phyloP scores from a whole-genome alignment of 257 asterid genomes.

The Buddleja alternifolia region DNA sequence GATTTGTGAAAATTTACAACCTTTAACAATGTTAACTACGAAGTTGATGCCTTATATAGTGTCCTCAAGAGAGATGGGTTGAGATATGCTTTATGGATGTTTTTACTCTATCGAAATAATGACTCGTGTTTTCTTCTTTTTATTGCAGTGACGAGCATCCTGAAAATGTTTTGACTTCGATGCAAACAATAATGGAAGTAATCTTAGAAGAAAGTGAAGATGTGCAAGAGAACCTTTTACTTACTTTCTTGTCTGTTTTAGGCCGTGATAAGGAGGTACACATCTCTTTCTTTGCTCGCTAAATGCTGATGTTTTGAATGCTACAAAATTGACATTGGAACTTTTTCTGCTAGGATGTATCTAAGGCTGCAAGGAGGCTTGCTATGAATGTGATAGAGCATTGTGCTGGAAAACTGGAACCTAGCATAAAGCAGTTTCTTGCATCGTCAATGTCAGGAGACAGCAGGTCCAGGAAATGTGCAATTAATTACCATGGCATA shows the following conservation, averaged over 20 bases:
- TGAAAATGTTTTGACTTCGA: slow-evolving; percentile 80
- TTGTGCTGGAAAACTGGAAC: slow-evolving; percentile 87
- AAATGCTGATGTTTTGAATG: slow-evolving; percentile 16
- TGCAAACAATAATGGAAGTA: slow-evolving; percentile 91
- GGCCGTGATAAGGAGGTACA: slow-evolving; percentile 78
- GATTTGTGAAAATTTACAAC: slow-evolving; percentile 13
- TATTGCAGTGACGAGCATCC: slow-evolving; percentile 80
- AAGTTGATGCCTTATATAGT: slow-evolving; percentile 1
- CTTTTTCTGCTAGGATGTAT: slow-evolving; percentile 56
- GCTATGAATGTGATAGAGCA: slow-evolving; percentile 78
- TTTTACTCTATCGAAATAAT: slow-evolving; percentile 17
- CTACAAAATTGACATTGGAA: slow-evolving; percentile 20
- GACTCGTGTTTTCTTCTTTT: slow-evolving; percentile 24
- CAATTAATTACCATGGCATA: slow-evolving; percentile 71
- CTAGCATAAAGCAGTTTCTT: slow-evolving; percentile 81
- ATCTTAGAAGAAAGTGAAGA: slow-evolving; percentile 95
- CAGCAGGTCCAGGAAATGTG: slow-evolving; percentile 53
- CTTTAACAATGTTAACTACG: slow-evolving; percentile 17
- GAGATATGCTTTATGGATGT: slow-evolving; percentile 23
- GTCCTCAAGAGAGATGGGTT: slow-evolving; percentile 11
- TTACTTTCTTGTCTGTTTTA: slow-evolving; percentile 65
- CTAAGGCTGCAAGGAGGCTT: slow-evolving; percentile 76
- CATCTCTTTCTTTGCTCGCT: slow-evolving; percentile 20
- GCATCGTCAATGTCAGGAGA: slow-evolving; percentile 92
- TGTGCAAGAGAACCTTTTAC: slow-evolving; percentile 73